Conservation (phyloP, 2,329 filamentous ascomycete genomes). For the Talaromyces sp. region DNA sequence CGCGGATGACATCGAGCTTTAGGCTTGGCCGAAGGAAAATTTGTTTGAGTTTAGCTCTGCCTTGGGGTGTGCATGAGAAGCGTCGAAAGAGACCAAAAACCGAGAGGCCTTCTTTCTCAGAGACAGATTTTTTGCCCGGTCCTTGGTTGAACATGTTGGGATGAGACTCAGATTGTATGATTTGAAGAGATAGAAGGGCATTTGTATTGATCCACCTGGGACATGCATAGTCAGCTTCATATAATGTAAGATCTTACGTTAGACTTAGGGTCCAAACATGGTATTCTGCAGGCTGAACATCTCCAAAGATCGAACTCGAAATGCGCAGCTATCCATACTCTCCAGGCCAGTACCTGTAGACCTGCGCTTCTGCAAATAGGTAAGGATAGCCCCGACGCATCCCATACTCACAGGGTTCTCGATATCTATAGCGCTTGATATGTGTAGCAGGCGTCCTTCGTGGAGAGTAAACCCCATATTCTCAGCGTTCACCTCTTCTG, state of each 20-base stretch:
- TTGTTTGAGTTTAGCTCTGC: constrained; percentile 72
- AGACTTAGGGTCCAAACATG: constrained; percentile 55
- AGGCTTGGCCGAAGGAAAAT: constrained; percentile 79
- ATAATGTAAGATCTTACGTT: constrained; percentile 22
- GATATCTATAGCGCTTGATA: constrained; percentile 72
- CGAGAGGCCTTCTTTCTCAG: constrained; percentile 78
- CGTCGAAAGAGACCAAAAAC: constrained; percentile 80
- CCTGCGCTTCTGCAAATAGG: constrained; percentile 71
- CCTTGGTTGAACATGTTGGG: constrained; percentile 79
- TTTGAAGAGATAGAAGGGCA: constrained; percentile 79
- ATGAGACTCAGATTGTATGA: constrained; percentile 79
- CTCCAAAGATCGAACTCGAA: constrained; percentile 65
- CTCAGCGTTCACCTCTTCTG: constrained; percentile 42
- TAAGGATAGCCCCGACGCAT: constrained; percentile 85
- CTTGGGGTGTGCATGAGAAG: constrained; percentile 76
- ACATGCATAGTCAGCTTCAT: neutral
- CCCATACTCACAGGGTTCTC: constrained; percentile 75
- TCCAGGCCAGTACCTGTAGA: constrained; percentile 65
- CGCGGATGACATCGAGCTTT: constrained; percentile 67
- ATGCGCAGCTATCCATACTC: constrained; percentile 59
- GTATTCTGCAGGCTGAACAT: constrained; percentile 71
- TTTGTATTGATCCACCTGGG: constrained; percentile 79
- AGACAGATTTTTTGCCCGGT: constrained; percentile 61
- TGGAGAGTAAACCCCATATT: constrained; percentile 54
- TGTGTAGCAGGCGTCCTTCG: constrained; percentile 67